phyloP scores from a whole-genome alignment of 345 rosid species.

The Rhodamnia argentea region DNA sequence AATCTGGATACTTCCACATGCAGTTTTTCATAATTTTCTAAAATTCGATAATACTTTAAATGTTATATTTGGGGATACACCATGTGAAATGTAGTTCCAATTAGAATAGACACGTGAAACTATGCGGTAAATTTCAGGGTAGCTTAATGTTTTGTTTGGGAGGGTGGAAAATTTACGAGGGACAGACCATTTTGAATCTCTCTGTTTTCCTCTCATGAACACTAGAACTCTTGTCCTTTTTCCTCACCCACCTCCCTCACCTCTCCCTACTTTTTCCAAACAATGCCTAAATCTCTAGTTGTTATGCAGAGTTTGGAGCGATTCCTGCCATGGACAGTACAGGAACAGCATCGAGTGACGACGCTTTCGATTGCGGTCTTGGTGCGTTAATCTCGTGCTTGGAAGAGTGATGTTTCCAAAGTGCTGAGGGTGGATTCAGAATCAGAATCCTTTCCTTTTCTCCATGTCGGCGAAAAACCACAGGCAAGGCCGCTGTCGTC shows the following conservation, averaged over 20 bases:
- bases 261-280: neutral
- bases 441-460: neutral
- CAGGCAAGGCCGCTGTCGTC: neutral
- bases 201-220: neutral
- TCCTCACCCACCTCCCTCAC: neutral
- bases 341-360: neutral
- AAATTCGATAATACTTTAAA: neutral
- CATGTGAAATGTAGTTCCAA: neutral
- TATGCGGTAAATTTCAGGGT: neutral
- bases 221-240: neutral
- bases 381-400: neutral
- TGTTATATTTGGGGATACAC: neutral
- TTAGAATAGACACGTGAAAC: neutral
- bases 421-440: neutral
- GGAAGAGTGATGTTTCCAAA: neutral
- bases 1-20: neutral
- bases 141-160: neutral
- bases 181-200: neutral
- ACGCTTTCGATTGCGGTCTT: neutral
- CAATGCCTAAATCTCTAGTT: neutral
- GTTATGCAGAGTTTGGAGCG: neutral
- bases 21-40: neutral
- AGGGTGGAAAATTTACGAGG: neutral
- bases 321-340: neutral
- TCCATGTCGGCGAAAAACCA: neutral